These are phyloP conservation scores for Lineolata rhizophorae DNA, from an alignment of 495 filamentous ascomycete genomes.

Conservation along the genomic window DNA sequence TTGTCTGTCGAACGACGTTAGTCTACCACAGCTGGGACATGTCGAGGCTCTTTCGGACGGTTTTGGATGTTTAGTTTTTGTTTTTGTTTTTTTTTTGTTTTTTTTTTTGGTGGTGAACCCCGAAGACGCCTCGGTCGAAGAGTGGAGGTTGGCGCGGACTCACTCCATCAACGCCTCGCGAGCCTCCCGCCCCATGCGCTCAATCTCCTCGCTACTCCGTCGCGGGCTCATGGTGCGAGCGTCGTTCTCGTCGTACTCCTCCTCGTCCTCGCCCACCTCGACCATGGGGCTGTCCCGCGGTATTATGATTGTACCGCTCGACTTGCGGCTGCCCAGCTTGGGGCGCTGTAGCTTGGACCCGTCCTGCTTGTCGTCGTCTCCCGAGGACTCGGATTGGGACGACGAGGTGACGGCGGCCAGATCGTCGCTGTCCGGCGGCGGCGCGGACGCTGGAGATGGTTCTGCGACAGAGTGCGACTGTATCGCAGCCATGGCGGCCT, in stretches of 20 bases:
- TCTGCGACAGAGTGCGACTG: no score
- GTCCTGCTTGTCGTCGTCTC: no score
- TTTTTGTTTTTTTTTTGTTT: no score
- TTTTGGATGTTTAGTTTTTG: conserved; percentile 1
- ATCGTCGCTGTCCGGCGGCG: no score
- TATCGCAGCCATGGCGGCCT: no score
- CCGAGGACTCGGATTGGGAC: no score
- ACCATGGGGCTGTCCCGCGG: conserved; percentile 48
- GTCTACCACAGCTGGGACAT: conserved; percentile 5
- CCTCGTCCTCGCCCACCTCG: conserved; percentile 30
- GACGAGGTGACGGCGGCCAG: no score
- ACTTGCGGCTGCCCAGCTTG: conserved; percentile 26
- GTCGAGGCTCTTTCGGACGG: not conserved
- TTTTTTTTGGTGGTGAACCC: no score
- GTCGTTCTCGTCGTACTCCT: conserved; percentile 60
- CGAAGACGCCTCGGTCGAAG: not conserved
- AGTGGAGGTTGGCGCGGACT: conserved; percentile 20
- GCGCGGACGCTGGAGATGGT: no score
- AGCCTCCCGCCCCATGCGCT: conserved; percentile 64
- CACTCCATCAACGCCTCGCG: conserved; percentile 39
- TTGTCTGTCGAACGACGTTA: conserved; percentile 51
- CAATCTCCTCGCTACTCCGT: conserved; percentile 70
- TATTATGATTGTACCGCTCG: conserved; percentile 62
- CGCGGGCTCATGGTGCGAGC: conserved; percentile 88
- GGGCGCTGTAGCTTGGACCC: no score